These are phyloP conservation scores for Glaciozyma martinii DNA, from an alignment of 768 basidiomycete genomes.

Conservation along the genomic window DNA sequence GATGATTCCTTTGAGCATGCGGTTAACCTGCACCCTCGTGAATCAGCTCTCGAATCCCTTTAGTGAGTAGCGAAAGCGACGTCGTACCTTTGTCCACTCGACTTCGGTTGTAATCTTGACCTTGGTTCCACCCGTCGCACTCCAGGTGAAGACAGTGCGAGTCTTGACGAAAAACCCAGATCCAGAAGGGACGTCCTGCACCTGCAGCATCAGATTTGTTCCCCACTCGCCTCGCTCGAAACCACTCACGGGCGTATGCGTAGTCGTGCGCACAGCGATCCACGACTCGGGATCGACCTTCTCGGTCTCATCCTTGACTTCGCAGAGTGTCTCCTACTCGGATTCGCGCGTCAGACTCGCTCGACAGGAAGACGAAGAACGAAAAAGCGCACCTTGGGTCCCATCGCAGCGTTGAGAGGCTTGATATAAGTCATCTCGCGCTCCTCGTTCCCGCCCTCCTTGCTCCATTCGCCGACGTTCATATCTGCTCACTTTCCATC, in stretches of 20 bases:
- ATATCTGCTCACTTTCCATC: slow-evolving; percentile 51
- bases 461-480: slow-evolving; percentile 83
- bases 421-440: slow-evolving; percentile 97
- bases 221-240: too few species aligned
- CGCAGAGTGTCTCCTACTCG: slow-evolving; percentile 69
- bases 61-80: not conserved
- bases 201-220: not conserved
- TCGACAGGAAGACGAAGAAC: slow-evolving; percentile 27
- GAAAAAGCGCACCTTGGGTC: slow-evolving; percentile 45
- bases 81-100: slow-evolving; percentile 86
- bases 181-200: slow-evolving; percentile 74
- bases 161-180: slow-evolving; percentile 87
- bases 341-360: slow-evolving; percentile 63
- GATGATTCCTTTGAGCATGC: slow-evolving; percentile 86
- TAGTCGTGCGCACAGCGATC: slow-evolving; percentile 72
- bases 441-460: slow-evolving; percentile 50
- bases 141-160: slow-evolving; percentile 86
- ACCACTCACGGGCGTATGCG: slow-evolving; percentile 54
- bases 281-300: slow-evolving; percentile 71
- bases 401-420: slow-evolving; percentile 71
- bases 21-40: slow-evolving; percentile 44
- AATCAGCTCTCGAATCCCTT: not conserved
- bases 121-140: slow-evolving; percentile 60
- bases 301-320: slow-evolving; percentile 72
- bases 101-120: slow-evolving; percentile 81